phyloP scores from a whole-genome alignment of 2,329 filamentous ascomycete species.

The Xylaria multiplex region DNA sequence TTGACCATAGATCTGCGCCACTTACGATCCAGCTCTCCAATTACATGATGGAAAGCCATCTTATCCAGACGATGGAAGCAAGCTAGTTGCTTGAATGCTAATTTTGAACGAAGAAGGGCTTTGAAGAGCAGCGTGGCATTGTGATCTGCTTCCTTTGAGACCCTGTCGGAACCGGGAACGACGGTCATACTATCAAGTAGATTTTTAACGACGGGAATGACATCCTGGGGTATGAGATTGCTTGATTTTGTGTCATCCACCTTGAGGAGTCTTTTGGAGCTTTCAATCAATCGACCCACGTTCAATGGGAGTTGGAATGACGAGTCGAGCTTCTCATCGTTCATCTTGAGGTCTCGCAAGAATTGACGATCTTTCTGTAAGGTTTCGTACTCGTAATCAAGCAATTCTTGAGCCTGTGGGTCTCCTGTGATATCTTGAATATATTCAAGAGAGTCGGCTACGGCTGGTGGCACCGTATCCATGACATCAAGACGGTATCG shows the following conservation, averaged over 20 bases:
- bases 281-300: slow-evolving; percentile 88
- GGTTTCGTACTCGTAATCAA: slow-evolving; percentile 89
- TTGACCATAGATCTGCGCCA: slow-evolving; percentile 88
- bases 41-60: slow-evolving; percentile 88
- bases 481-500: slow-evolving; percentile 90
- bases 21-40: slow-evolving; percentile 89
- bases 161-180: slow-evolving; percentile 83
- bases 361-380: slow-evolving; percentile 78
- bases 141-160: slow-evolving; percentile 86
- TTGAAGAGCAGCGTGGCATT: slow-evolving; percentile 94
- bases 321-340: slow-evolving; percentile 77
- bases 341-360: slow-evolving; percentile 73
- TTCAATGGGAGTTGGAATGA: slow-evolving; percentile 94
- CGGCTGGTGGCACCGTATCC: slow-evolving; percentile 66
- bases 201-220: slow-evolving; percentile 80
- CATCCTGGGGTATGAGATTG: slow-evolving; percentile 87
- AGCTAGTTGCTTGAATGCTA: slow-evolving; percentile 93
- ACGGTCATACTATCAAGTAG: slow-evolving; percentile 82
- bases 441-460: slow-evolving; percentile 82
- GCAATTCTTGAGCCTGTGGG: slow-evolving; percentile 82
- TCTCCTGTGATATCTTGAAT: slow-evolving; percentile 88
- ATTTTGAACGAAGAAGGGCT: slow-evolving; percentile 84
- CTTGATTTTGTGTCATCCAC: slow-evolving; percentile 87
- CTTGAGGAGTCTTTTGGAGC: slow-evolving; percentile 88
- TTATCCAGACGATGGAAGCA: slow-evolving; percentile 87